Conservation (phyloP, 1,284 basidiomycete species). For the Irpex lacteus region DNA sequence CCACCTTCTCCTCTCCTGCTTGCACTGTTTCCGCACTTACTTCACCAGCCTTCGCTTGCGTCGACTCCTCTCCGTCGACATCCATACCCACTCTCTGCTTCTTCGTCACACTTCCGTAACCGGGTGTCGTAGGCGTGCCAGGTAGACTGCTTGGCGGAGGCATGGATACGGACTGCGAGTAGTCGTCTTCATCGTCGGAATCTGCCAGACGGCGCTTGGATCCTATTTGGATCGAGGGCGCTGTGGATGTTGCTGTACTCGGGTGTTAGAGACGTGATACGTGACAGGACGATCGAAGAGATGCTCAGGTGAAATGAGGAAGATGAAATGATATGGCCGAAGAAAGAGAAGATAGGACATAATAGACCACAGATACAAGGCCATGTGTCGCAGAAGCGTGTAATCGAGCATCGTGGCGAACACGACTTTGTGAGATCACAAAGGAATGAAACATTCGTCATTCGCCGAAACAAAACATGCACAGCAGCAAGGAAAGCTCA, state of each 20-base stretch:
- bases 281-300: background rate
- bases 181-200: conserved; percentile 48
- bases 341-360: too few species aligned
- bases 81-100: conserved; percentile 27
- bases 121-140: background rate
- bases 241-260: conserved; percentile 63
- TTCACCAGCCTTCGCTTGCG: conserved; percentile 13
- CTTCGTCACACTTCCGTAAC: conserved; percentile 33
- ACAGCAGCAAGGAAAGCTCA: conserved; percentile 18
- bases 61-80: conserved; percentile 20
- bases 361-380: conserved; percentile 2
- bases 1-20: conserved; percentile 26
- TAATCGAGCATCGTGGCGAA: background rate
- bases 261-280: conserved; percentile 11
- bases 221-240: conserved; percentile 61
- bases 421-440: conserved; percentile 7
- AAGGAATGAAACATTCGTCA: conserved; percentile 10
- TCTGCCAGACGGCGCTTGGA: conserved; percentile 53
- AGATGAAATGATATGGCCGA: background rate
- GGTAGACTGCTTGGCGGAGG: conserved; percentile 18
- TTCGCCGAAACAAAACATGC: background rate
- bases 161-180: conserved; percentile 20
- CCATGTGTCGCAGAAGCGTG: conserved; percentile 6
- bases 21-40: background rate
- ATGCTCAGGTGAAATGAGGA: conserved; percentile 15